phyloP scores from a whole-genome alignment of 108 stramenopile species.

The Cylindrotheca fusiformis region DNA sequence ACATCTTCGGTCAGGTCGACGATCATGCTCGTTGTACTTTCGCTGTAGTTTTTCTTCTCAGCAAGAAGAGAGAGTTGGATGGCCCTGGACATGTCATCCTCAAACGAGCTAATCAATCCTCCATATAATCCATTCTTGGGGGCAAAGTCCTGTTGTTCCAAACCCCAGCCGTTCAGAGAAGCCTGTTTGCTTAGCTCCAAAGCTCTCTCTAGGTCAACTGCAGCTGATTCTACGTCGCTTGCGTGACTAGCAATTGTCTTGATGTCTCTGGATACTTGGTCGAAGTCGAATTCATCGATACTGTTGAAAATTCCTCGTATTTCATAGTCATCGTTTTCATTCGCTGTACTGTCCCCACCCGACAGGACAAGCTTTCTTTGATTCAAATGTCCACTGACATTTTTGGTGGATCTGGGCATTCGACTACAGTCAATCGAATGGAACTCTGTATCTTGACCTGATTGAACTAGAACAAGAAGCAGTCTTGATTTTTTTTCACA shows the following conservation, averaged over 20 bases:
- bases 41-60: too few species aligned
- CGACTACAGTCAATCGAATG: slow-evolving; percentile 39
- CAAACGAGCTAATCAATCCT: too few species aligned
- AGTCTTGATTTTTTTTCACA: slow-evolving; percentile 45
- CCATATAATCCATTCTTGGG: too few species aligned
- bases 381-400: too few species aligned
- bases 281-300: background rate
- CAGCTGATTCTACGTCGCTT: background rate
- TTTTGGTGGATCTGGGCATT: background rate
- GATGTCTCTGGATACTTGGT: background rate
- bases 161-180: too few species aligned
- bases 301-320: slow-evolving; percentile 13
- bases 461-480: slow-evolving; percentile 53
- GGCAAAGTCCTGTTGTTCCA: too few species aligned
- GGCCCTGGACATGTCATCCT: too few species aligned
- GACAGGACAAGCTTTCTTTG: background rate
- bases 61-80: too few species aligned
- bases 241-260: background rate
- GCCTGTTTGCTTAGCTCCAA: too few species aligned
- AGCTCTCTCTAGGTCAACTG: background rate
- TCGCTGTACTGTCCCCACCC: background rate
- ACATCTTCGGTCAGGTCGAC: too few species aligned
- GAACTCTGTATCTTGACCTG: slow-evolving; percentile 65
- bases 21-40: too few species aligned
- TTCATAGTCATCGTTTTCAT: background rate